A percentile compares a stretch with the other conserved stretches of the same genome.
phyloP scores from a whole-genome alignment of 1,139 yeast species.

The Candida mesenterica region DNA sequence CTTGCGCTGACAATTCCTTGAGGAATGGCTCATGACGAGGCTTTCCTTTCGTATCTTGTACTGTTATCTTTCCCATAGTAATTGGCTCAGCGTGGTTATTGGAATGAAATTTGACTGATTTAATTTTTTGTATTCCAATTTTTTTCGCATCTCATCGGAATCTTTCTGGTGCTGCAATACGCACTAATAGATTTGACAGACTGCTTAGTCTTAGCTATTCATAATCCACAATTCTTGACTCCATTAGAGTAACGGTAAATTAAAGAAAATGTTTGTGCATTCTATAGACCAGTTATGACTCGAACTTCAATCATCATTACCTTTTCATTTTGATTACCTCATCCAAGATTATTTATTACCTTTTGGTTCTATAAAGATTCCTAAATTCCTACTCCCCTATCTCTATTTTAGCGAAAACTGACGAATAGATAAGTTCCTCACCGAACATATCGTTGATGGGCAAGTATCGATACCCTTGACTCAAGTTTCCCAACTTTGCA shows the following conservation, averaged over 20 bases:
- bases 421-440: constrained; percentile 77
- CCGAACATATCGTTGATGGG: constrained; percentile 76
- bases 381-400: background rate
- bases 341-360: too few species aligned
- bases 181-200: too few species aligned
- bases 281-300: too few species aligned
- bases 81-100: background rate
- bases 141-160: constrained; percentile 7
- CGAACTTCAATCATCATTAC: too few species aligned
- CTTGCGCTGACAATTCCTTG: constrained; percentile 69
- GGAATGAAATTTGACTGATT: background rate
- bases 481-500: constrained; percentile 54
- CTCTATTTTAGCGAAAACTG: constrained; percentile 29
- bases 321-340: too few species aligned
- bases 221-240: too few species aligned
- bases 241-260: too few species aligned
- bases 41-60: constrained; percentile 47
- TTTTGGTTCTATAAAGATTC: background rate
- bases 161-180: too few species aligned
- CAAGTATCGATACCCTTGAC: constrained; percentile 77
- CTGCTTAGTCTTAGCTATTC: too few species aligned
- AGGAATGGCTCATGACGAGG: constrained; percentile 75
- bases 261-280: too few species aligned
- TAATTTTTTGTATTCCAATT: constrained; percentile 3
- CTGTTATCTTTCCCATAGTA: constrained; percentile 64